phyloP scores from a whole-genome alignment of 75 land plant species.

The Sequoiadendron giganteum region DNA sequence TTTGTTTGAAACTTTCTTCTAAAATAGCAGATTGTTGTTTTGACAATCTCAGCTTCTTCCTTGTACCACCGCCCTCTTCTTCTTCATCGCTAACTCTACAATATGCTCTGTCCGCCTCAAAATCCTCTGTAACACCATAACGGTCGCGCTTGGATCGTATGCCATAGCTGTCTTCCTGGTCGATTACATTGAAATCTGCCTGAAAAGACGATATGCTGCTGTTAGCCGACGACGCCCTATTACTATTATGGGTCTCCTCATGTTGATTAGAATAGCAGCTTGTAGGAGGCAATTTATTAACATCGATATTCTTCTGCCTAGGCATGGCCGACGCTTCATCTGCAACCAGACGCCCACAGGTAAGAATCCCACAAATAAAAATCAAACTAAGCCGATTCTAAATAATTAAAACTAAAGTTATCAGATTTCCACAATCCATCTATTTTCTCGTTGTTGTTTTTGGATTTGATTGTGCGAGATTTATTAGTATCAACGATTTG shows the following conservation, averaged over 20 bases:
- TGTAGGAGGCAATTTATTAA: neutral
- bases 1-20: constrained; percentile 74
- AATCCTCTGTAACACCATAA: constrained; percentile 1
- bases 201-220: constrained; percentile 45
- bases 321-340: neutral
- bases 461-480: too few relatives aligned
- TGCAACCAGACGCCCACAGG: neutral
- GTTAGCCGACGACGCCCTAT: constrained; percentile 21
- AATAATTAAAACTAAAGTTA: neutral
- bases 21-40: constrained; percentile 71
- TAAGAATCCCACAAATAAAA: neutral
- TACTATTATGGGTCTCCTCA: neutral
- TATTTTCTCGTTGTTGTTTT: too few relatives aligned
- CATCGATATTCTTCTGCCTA: neutral
- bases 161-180: neutral
- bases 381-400: neutral
- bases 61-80: constrained; percentile 35
- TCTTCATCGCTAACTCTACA: constrained; percentile 45
- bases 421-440: too few relatives aligned
- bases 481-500: too few relatives aligned
- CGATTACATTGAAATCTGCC: constrained; percentile 16
- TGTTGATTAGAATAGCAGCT: neutral
- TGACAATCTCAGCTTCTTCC: constrained; percentile 71
- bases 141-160: constrained; percentile 26
- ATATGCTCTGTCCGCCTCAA: constrained; percentile 7